Conservation (phyloP, 2,329 filamentous ascomycete species). For the Phialocephala subalpina region DNA sequence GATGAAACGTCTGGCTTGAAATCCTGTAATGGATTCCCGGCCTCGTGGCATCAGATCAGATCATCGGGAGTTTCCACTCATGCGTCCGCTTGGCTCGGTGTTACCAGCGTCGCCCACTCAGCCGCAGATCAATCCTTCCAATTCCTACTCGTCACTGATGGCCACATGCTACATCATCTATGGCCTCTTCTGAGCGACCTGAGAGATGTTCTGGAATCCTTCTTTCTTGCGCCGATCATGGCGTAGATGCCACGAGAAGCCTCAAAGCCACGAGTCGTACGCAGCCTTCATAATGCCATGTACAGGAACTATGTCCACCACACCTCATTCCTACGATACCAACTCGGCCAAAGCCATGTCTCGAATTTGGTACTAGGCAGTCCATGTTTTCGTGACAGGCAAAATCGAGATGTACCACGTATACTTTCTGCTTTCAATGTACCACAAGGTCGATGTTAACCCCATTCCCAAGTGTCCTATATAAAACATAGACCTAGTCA, state of each 20-base stretch:
- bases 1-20: conserved; percentile 2
- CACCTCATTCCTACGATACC: too few relatives aligned
- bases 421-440: not conserved
- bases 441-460: too few relatives aligned
- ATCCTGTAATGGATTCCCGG: not conserved
- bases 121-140: not conserved
- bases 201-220: not conserved
- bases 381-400: too few relatives aligned
- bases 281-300: too few relatives aligned
- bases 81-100: conserved; percentile 1
- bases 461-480: too few relatives aligned
- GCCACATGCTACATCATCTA: not conserved
- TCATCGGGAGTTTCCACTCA: not conserved
- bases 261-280: not conserved
- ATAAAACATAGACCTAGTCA: not conserved
- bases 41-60: not conserved
- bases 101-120: conserved; percentile 6
- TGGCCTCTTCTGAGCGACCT: not conserved
- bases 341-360: too few relatives aligned
- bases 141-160: not conserved
- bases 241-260: not conserved
- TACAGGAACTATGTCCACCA: not conserved
- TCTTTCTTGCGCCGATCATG: not conserved
- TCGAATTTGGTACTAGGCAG: too few relatives aligned
- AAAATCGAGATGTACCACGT: not conserved